phyloP scores from a whole-genome alignment of 2,329 filamentous ascomycete species.

The Trichoderma sp. region DNA sequence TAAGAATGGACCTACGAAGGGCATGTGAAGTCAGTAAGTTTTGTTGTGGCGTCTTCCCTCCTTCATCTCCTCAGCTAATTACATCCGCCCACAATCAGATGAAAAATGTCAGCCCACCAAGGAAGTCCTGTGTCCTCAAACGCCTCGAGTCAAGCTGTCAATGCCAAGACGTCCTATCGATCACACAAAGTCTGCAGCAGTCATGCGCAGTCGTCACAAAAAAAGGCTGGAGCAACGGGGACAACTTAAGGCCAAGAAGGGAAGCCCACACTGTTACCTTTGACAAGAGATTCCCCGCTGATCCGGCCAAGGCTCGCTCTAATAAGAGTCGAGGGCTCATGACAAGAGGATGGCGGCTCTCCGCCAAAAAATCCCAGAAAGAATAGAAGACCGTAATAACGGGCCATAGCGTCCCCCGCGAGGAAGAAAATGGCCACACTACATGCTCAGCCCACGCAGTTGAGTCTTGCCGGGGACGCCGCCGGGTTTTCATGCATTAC shows the following conservation, averaged over 20 bases:
- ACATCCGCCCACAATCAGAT: slow-evolving; percentile 67
- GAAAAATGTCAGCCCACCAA: slow-evolving; percentile 67
- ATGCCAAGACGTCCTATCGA: slow-evolving; percentile 60
- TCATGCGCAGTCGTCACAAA: slow-evolving; percentile 61
- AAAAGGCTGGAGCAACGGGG: no score
- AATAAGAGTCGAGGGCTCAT: slow-evolving; percentile 75
- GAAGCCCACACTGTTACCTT: slow-evolving; percentile 80
- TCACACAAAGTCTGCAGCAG: slow-evolving; percentile 54
- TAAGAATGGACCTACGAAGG: slow-evolving; percentile 72
- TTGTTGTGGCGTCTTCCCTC: not conserved
- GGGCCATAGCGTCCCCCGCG: no score
- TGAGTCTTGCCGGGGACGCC: no score
- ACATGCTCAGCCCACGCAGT: no score
- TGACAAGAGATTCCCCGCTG: slow-evolving; percentile 64
- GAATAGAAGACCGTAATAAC: no score
- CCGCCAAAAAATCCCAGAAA: no score
- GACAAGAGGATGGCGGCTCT: slow-evolving; percentile 89
- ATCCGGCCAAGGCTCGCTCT: slow-evolving; percentile 62
- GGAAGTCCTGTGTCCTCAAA: slow-evolving; percentile 81
- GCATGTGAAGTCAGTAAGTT: slow-evolving; percentile 62
- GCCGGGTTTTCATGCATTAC: no score
- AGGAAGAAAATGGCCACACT: no score
- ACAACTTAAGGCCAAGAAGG: no score
- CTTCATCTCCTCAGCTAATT: not conserved
- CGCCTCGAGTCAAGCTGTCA: slow-evolving; percentile 76